Evolutionary conservation across 805 yeast genomes (phyloP), one percentile per base, ranked within the genome.

Genomic region (Yarrowia alimentaria): DNA sequence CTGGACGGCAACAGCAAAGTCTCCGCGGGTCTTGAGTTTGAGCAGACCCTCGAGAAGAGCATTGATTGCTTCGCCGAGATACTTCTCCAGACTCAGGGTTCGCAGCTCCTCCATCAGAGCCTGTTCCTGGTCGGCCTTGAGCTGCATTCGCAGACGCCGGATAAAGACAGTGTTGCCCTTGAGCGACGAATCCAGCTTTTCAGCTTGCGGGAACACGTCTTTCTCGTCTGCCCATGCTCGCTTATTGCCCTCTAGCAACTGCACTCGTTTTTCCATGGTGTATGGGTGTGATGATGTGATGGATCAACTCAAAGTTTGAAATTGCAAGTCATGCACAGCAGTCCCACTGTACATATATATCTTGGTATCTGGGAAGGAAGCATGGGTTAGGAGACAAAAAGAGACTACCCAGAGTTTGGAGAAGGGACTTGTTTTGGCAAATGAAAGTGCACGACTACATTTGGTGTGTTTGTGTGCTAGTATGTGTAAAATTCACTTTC

Each of bases 91-190:
- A 1, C 90, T 78, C 4, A 84, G 67, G 8, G 80, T 71, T 3
- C 67, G 60, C 33, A 89, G 72, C 53, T 87, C 95, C 49, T 78
- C 76, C 29, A 86, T 53, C 1, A 85, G 64, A 6, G 73, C 61
- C 1, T 62, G 57, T 52, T 65, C 64, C 30, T 73, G 73, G 6
- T 82, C 90, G 30, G 72, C 73, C 29, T 69, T 75, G 18, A 88
- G 64, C 2, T 81, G 71, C 2, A 75, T 70, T 56, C 81, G 75
- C 47, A 89, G 61, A 58, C 83, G 83, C 62, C 81, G 84, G 45
- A 88, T 80, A 60, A 86, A 85, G 0, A 88, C 83, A 3, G 87
- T 64, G 42, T 90, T 86, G 63, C 83, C 85, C 70, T 89, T 89
- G 57, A 89, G 69, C 52, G 90, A 83, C 0, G 94, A 71, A 61